These are phyloP conservation scores for Pseudogymnoascus sp. DNA, from an alignment of 2,329 filamentous ascomycete genomes.

Conservation along the genomic window DNA sequence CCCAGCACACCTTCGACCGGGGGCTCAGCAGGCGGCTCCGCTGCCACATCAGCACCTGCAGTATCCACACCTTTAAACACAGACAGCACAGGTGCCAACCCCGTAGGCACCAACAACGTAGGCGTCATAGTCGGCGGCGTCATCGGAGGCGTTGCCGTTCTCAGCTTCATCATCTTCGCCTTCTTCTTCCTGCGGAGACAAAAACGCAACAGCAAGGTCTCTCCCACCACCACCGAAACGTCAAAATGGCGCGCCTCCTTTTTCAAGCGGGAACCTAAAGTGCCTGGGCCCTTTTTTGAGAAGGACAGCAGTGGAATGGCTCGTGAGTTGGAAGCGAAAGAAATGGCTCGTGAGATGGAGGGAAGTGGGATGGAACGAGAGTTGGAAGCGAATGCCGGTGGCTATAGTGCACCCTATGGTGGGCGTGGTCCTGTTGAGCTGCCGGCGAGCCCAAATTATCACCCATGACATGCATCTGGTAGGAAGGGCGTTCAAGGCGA, in stretches of 20 bases:
- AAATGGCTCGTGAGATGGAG: too few relatives aligned
- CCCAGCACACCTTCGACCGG: neutral
- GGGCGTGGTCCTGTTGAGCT: neutral
- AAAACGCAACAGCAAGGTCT: neutral
- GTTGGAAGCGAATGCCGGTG: neutral
- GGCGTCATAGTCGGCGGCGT: constrained; percentile 32
- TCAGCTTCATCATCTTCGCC: constrained; percentile 25
- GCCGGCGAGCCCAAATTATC: neutral
- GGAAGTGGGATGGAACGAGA: neutral
- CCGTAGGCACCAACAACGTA: constrained; percentile 20
- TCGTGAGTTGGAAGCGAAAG: neutral
- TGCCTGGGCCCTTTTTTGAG: neutral
- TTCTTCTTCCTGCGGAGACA: constrained; percentile 12
- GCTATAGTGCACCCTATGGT: too few relatives aligned
- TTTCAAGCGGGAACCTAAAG: neutral
- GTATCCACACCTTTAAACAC: neutral
- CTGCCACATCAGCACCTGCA: neutral
- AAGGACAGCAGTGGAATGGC: neutral
- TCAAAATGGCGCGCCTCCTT: neutral
- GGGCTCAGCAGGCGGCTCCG: neutral
- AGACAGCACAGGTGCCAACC: neutral
- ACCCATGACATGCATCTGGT: neutral
- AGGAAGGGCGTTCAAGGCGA: neutral
- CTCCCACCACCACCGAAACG: neutral
- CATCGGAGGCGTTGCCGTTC: constrained; percentile 30